A percentile compares a stretch with the other conserved stretches of the same genome.
These are phyloP conservation scores for Colletotrichum liriopes DNA, from an alignment of 2,329 filamentous ascomycete species.

Conservation along the genomic window DNA sequence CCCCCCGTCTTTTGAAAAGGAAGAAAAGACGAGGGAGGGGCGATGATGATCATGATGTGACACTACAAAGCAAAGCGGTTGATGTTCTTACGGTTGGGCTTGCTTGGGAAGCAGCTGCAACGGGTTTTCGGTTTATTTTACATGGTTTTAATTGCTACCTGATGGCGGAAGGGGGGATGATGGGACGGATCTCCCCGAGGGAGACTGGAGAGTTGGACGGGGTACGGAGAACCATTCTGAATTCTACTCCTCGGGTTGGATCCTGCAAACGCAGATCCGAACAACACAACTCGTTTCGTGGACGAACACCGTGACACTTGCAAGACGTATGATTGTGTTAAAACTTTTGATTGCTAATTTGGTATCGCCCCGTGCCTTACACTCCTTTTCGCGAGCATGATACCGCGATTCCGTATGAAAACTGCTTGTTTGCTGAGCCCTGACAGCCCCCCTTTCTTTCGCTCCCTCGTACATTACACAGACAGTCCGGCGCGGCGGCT, in stretches of 20 bases:
- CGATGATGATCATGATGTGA: constrained; percentile 38
- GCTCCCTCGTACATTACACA: constrained; percentile 19
- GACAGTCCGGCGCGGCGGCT: not conserved
- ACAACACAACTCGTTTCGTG: no score
- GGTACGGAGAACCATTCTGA: constrained; percentile 14
- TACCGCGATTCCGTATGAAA: constrained; percentile 21
- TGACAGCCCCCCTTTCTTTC: constrained; percentile 1
- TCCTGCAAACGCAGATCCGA: constrained; percentile 1
- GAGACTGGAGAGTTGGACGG: not conserved
- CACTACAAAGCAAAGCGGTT: constrained; percentile 38
- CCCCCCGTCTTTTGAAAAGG: no score
- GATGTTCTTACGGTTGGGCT: constrained; percentile 4
- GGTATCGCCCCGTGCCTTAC: constrained; percentile 37
- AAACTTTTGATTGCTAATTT: constrained; percentile 39
- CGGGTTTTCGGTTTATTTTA: not conserved
- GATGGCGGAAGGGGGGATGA: not conserved
- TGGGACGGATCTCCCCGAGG: not conserved
- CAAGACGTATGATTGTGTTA: not conserved
- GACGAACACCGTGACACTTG: not conserved
- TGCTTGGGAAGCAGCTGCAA: constrained; percentile 19
- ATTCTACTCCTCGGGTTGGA: constrained; percentile 22
- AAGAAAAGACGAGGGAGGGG: not conserved
- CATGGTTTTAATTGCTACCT: constrained; percentile 30
- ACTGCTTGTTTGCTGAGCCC: not conserved
- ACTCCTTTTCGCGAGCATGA: constrained; percentile 29